Evolutionary conservation across 2,329 filamentous ascomycete species (phyloP).

Genomic region (Talaromyces verruculosus): DNA sequence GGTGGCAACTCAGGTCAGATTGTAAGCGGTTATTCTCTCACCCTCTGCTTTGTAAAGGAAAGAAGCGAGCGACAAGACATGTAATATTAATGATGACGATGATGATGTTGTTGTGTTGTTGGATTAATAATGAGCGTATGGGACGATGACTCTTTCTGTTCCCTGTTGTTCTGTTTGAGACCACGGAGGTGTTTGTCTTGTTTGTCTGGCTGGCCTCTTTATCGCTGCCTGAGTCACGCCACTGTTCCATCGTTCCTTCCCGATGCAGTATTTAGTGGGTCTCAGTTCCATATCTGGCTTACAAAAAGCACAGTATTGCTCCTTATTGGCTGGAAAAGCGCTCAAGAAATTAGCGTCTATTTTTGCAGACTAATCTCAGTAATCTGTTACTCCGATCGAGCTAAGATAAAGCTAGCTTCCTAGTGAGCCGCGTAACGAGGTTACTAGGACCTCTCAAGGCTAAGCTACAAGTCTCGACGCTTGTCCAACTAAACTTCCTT

Average conservation of each 20-base stretch:
- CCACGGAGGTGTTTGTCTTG: constrained; percentile 9
- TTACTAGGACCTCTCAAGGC: neutral
- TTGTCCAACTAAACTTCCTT: neutral
- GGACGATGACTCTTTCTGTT: neutral
- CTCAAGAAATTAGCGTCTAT: neutral
- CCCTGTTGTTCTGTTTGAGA: constrained; percentile 4
- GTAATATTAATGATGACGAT: neutral
- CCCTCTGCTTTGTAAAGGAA: neutral
- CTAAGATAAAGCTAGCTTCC: constrained; percentile 7
- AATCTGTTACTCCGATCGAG: neutral
- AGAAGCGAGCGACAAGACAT: neutral
- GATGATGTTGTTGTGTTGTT: constrained; percentile 2
- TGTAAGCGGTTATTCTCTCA: neutral
- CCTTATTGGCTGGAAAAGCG: neutral
- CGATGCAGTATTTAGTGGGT: neutral
- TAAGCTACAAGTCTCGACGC: neutral
- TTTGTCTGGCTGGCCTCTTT: constrained; percentile 3
- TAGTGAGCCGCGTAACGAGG: neutral
- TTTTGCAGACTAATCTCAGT: neutral
- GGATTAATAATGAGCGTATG: constrained; percentile 15
- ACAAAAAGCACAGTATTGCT: neutral
- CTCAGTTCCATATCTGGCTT: neutral
- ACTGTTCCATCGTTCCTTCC: neutral
- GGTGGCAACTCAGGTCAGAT: neutral
- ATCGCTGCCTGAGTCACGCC: constrained; percentile 4